Percentiles rank a stretch among this genome's conserved stretches.
phyloP scores from a whole-genome alignment of 768 basidiomycete genomes.

The Cyathus striatus region DNA sequence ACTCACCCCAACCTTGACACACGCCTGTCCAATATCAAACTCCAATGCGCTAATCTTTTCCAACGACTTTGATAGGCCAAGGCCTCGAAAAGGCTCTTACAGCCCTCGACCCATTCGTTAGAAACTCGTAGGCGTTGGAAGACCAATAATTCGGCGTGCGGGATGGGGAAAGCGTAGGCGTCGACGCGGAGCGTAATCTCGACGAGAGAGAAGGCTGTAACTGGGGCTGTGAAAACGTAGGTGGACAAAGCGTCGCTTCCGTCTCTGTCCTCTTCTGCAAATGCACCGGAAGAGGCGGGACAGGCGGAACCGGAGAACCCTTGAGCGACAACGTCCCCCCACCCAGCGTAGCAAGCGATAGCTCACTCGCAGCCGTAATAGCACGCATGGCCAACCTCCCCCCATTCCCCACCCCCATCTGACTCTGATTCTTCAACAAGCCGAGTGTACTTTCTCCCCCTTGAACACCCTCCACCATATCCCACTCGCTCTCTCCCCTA shows the following conservation, averaged over 20 bases:
- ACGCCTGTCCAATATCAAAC: slow-evolving; percentile 73
- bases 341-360: too few relatives aligned
- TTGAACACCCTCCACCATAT: too few relatives aligned
- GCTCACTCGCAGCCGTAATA: too few relatives aligned
- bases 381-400: too few relatives aligned
- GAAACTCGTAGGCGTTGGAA: slow-evolving; percentile 59
- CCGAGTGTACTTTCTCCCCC: slow-evolving; percentile 5
- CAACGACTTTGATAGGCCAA: slow-evolving; percentile 73
- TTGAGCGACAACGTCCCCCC: too few relatives aligned
- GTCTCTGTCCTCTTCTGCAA: too few relatives aligned
- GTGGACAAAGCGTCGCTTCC: too few relatives aligned
- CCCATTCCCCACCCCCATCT: too few relatives aligned
- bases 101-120: slow-evolving; percentile 84
- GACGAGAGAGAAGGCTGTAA: background rate
- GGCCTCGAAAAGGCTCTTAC: slow-evolving; percentile 82
- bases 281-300: too few relatives aligned
- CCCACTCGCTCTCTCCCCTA: slow-evolving; percentile 13
- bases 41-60: slow-evolving; percentile 54
- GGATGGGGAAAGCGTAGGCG: background rate
- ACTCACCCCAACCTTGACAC: slow-evolving; percentile 63
- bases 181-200: background rate
- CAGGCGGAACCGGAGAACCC: too few relatives aligned
- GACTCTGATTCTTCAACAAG: slow-evolving; percentile 4
- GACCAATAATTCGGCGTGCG: slow-evolving; percentile 27
- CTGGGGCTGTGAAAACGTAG: too few relatives aligned